Percentiles rank a stretch among this genome's conserved stretches.
Evolutionary conservation across 495 filamentous ascomycete species (phyloP).

Genomic region (Hypoxylon trugodes): DNA sequence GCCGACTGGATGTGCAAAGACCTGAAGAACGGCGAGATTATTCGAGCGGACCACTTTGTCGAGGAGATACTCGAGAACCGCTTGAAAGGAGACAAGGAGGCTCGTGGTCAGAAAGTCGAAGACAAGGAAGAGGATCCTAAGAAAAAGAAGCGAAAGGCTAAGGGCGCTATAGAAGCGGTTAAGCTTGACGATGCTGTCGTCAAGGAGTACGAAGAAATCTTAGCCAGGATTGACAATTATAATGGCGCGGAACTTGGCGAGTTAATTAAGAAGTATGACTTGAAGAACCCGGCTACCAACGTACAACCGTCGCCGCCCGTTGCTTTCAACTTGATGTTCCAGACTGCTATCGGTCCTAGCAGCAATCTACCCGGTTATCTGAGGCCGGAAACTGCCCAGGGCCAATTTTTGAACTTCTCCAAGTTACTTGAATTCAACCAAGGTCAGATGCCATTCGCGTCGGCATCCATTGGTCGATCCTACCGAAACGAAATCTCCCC

Average conservation of each 20-base stretch:
- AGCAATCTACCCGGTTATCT: conserved; percentile 67
- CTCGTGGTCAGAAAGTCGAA: conserved; percentile 74
- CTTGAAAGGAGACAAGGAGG: conserved; percentile 81
- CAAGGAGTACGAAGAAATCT: conserved; percentile 73
- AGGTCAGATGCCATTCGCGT: conserved; percentile 77
- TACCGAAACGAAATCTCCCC: conserved; percentile 86
- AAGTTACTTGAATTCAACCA: conserved; percentile 84
- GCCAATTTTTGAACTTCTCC: conserved; percentile 77
- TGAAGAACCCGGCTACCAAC: conserved; percentile 71
- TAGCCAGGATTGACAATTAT: conserved; percentile 83
- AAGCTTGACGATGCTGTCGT: conserved; percentile 74
- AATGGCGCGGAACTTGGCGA: conserved; percentile 72
- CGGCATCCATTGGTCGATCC: conserved; percentile 79
- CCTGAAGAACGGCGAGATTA: conserved; percentile 94
- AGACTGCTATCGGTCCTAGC: conserved; percentile 75
- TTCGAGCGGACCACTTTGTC: conserved; percentile 94
- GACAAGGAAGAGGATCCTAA: conserved; percentile 65
- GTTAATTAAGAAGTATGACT: conserved; percentile 75
- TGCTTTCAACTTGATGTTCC: conserved; percentile 83
- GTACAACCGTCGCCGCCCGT: conserved; percentile 68
- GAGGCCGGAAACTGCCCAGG: conserved; percentile 78
- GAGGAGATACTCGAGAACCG: conserved; percentile 89
- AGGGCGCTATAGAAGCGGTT: conserved; percentile 65
- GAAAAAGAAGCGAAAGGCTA: conserved; percentile 58
- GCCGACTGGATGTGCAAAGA: conserved; percentile 99